Percentiles rank a stretch among this genome's conserved stretches.
These are phyloP conservation scores for Leptographium procerum DNA, from an alignment of 2,329 filamentous ascomycete genomes.

Conservation along the genomic window DNA sequence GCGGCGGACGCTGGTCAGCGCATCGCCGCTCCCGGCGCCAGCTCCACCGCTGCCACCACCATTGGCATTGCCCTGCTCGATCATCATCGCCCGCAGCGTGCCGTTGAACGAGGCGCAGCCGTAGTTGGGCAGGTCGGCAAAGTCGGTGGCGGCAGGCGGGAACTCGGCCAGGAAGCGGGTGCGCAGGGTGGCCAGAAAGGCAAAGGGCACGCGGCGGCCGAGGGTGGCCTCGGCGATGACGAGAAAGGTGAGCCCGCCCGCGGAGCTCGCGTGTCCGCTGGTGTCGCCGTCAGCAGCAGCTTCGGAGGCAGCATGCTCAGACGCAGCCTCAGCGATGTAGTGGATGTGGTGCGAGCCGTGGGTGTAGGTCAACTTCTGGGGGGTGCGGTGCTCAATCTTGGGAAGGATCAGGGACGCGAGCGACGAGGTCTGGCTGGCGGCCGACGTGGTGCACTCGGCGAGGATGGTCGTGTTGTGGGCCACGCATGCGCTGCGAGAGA, in stretches of 20 bases:
- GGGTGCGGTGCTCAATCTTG: slow-evolving; percentile 70
- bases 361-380: slow-evolving; percentile 89
- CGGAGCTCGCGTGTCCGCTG: slow-evolving; percentile 41
- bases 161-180: slow-evolving; percentile 71
- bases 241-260: slow-evolving; percentile 81
- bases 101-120: slow-evolving; percentile 81
- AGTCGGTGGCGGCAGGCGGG: slow-evolving; percentile 56
- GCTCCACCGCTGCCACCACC: slow-evolving; percentile 49
- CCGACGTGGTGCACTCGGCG: slow-evolving; percentile 79
- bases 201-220: slow-evolving; percentile 82
- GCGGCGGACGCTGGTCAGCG: slow-evolving; percentile 67
- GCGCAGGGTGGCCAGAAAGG: slow-evolving; percentile 83
- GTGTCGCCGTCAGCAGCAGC: slow-evolving; percentile 41
- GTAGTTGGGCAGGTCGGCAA: slow-evolving; percentile 70
- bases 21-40: slow-evolving; percentile 62
- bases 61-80: slow-evolving; percentile 68
- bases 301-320: slow-evolving; percentile 47
- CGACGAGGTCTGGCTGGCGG: slow-evolving; percentile 70
- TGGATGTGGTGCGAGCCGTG: slow-evolving; percentile 89
- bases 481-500: slow-evolving; percentile 65
- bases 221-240: slow-evolving; percentile 74
- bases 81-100: slow-evolving; percentile 65
- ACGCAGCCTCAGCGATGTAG: slow-evolving; percentile 79
- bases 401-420: slow-evolving; percentile 91
- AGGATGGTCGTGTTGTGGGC: slow-evolving; percentile 90